These are phyloP conservation scores for Apiospora phragmitis DNA, from an alignment of 2,329 filamentous ascomycete genomes.

Conservation along the genomic window DNA sequence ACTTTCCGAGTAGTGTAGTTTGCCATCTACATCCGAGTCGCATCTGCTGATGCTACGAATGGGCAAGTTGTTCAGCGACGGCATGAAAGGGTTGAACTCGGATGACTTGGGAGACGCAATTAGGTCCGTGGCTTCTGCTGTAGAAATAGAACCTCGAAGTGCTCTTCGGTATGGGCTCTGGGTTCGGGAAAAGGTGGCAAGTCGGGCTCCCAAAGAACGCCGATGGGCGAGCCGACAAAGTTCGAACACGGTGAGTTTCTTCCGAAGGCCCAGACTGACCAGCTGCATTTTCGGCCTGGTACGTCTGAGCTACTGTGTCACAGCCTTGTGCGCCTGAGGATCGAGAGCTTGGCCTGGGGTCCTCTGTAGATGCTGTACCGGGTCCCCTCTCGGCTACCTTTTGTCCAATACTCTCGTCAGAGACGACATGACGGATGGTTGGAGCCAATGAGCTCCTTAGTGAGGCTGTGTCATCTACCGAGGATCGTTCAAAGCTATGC, in stretches of 20 bases:
- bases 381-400: neutral
- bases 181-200: constrained; percentile 53
- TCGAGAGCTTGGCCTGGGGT: too few relatives aligned
- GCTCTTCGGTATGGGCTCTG: constrained; percentile 57
- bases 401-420: constrained; percentile 15
- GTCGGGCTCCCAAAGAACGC: constrained; percentile 54
- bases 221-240: constrained; percentile 44
- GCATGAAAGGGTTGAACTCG: constrained; percentile 38
- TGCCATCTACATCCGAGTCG: constrained; percentile 40
- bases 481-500: neutral
- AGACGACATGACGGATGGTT: constrained; percentile 28
- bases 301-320: neutral
- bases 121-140: constrained; percentile 27
- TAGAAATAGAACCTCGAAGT: constrained; percentile 47
- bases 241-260: constrained; percentile 19
- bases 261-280: neutral
- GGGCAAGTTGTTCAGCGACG: constrained; percentile 42
- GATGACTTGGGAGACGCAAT: constrained; percentile 24
- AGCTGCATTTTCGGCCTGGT: neutral
- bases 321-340: neutral
- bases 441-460: constrained; percentile 20
- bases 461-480: neutral
- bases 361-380: neutral
- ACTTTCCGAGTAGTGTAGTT: constrained; percentile 46
- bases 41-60: constrained; percentile 40